A percentile compares a stretch with the other conserved stretches of the same genome.
Evolutionary conservation across 1,284 basidiomycete genomes (phyloP).

Genomic region (Apiotrichum laibachii): DNA sequence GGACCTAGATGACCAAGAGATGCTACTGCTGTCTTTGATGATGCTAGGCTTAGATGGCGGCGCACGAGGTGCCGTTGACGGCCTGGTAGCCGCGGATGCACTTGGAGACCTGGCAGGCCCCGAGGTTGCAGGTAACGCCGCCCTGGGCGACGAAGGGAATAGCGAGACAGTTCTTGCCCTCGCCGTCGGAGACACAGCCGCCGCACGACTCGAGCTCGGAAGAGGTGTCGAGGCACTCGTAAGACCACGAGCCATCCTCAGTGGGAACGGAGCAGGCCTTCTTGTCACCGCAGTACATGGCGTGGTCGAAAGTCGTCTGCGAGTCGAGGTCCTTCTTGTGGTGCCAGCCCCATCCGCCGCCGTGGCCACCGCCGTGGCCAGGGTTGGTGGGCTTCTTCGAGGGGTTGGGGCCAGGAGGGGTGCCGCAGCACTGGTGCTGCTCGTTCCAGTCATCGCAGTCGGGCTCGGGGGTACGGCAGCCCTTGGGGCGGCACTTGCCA

Average conservation of each 20-base stretch:
- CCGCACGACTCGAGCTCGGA: constrained; percentile 59
- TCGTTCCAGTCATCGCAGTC: constrained; percentile 42
- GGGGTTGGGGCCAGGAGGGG: constrained; percentile 7
- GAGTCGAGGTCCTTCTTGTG: background rate
- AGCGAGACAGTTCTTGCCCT: constrained; percentile 64
- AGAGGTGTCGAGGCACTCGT: constrained; percentile 52
- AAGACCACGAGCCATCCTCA: constrained; percentile 34
- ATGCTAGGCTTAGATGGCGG: constrained; percentile 50
- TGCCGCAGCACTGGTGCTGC: constrained; percentile 34
- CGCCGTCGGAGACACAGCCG: constrained; percentile 63
- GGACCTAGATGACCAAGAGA: background rate
- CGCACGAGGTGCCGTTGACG: constrained; percentile 59
- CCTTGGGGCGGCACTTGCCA: constrained; percentile 5
- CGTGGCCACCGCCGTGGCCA: background rate
- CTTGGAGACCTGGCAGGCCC: constrained; percentile 63
- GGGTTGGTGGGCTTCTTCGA: constrained; percentile 6
- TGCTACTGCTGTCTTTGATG: background rate
- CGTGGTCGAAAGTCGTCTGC: background rate
- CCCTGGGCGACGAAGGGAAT: constrained; percentile 63
- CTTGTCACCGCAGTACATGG: background rate
- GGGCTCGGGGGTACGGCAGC: constrained; percentile 35
- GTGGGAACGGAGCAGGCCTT: constrained; percentile 40
- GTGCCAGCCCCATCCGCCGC: background rate
- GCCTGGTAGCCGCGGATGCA: constrained; percentile 59
- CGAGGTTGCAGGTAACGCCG: constrained; percentile 64